phyloP scores from a whole-genome alignment of 371 early-diverging fungal species.

The Dichotomocladium elegans region DNA sequence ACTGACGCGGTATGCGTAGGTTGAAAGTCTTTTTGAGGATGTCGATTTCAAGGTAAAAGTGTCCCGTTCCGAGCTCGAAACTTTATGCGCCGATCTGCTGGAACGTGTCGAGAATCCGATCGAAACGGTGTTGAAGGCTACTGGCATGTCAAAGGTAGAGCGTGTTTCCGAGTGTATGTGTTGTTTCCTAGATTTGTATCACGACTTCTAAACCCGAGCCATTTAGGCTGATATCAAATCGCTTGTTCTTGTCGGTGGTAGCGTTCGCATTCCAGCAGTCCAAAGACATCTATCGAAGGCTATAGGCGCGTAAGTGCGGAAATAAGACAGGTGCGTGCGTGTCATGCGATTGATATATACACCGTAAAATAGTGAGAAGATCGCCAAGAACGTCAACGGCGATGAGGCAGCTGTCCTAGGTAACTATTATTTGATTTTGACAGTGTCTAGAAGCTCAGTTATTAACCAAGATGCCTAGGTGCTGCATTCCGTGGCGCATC shows the following conservation, averaged over 20 bases:
- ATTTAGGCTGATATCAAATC: slow-evolving; percentile 67
- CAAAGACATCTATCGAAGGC: slow-evolving; percentile 64
- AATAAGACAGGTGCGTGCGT: not conserved
- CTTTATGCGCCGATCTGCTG: slow-evolving; percentile 59
- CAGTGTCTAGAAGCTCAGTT: not conserved
- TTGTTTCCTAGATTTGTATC: not conserved
- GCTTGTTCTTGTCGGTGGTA: slow-evolving; percentile 93
- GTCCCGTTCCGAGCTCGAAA: slow-evolving; percentile 78
- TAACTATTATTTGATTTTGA: not conserved
- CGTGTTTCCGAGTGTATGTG: not conserved
- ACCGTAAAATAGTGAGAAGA: slow-evolving; percentile 59
- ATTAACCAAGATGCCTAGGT: slow-evolving; percentile 27
- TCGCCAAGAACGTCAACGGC: slow-evolving; percentile 90
- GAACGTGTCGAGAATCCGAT: slow-evolving; percentile 74
- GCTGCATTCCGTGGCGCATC: slow-evolving; percentile 90
- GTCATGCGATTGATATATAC: not conserved
- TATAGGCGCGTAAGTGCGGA: slow-evolving; percentile 68
- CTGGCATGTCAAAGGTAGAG: slow-evolving; percentile 68
- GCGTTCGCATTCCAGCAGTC: slow-evolving; percentile 84
- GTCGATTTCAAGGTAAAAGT: slow-evolving; percentile 78
- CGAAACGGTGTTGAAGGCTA: slow-evolving; percentile 59
- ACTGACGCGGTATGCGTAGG: slow-evolving; percentile 21
- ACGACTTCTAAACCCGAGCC: not conserved
- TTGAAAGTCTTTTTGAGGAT: slow-evolving; percentile 87
- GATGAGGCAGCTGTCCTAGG: slow-evolving; percentile 97